These are phyloP conservation scores for Rhodamnia rubescens DNA, from an alignment of 345 rosid genomes.

Conservation along the genomic window DNA sequence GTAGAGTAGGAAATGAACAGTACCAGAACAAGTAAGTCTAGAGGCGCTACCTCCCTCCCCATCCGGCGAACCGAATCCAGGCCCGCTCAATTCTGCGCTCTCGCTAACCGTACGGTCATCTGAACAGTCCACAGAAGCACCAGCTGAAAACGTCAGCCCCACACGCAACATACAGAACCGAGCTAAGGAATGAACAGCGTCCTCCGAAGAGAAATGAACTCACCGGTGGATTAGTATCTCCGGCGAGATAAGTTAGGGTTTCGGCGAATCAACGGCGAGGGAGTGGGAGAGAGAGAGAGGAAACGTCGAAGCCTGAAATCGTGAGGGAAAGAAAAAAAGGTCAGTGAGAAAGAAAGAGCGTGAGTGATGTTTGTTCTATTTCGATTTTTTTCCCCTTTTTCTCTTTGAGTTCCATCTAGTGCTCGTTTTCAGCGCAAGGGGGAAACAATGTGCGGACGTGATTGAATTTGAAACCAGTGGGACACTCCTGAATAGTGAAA, in stretches of 20 bases:
- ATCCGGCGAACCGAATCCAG: constrained; percentile 64
- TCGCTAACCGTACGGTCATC: constrained; percentile 33
- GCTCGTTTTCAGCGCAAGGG: background rate
- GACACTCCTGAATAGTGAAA: background rate
- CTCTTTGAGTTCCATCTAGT: background rate
- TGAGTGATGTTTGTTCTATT: background rate
- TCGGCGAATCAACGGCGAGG: constrained; percentile 36
- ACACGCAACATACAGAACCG: background rate
- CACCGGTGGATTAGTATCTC: constrained; percentile 34
- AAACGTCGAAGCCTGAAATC: background rate
- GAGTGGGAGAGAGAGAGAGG: background rate
- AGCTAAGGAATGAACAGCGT: background rate
- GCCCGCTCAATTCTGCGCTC: constrained; percentile 47
- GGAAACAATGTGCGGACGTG: background rate
- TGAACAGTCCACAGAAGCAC: background rate
- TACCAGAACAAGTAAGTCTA: constrained; percentile 82
- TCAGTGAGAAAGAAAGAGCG: background rate
- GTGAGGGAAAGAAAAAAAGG: background rate
- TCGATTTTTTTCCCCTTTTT: background rate
- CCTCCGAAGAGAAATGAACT: constrained; percentile 8
- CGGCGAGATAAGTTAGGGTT: constrained; percentile 65
- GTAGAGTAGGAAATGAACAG: constrained; percentile 51
- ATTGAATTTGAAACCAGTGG: background rate
- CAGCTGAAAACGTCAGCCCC: background rate
- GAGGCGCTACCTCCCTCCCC: constrained; percentile 99